phyloP scores from a whole-genome alignment of 495 filamentous ascomycete genomes.

The Lasiosphaeria hispida region DNA sequence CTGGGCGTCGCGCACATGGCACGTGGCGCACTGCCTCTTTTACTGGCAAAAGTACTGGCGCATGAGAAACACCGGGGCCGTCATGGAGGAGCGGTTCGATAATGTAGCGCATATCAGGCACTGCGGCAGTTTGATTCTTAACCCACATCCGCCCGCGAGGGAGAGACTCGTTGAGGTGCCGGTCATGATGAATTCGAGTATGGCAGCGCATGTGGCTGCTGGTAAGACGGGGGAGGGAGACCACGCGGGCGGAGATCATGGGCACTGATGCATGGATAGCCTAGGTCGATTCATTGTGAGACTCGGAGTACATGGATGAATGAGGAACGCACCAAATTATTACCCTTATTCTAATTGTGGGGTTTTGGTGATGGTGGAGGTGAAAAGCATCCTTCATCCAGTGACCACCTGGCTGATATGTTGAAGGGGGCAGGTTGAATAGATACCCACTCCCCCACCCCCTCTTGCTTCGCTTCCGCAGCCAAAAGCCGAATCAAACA shows the following conservation, averaged over 20 bases:
- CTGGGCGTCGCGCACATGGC: constrained; percentile 13
- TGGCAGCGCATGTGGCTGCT: neutral
- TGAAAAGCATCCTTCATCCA: too few species aligned
- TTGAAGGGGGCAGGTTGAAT: too few species aligned
- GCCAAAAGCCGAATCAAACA: too few species aligned
- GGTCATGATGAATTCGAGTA: constrained; percentile 16
- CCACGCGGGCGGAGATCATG: neutral
- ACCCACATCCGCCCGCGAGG: constrained; percentile 5
- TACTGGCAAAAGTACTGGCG: constrained; percentile 21
- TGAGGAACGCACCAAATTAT: too few species aligned
- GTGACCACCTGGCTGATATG: too few species aligned
- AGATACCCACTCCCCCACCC: too few species aligned
- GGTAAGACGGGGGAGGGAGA: neutral
- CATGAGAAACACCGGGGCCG: constrained; percentile 8
- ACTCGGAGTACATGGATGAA: too few species aligned
- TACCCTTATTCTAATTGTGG: too few species aligned
- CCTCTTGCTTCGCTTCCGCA: too few species aligned
- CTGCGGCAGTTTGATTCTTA: constrained; percentile 13
- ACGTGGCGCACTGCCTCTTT: constrained; percentile 17
- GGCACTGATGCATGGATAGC: too few species aligned
- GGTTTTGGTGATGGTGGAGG: too few species aligned
- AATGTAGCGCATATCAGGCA: constrained; percentile 11
- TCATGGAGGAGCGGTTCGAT: constrained; percentile 21
- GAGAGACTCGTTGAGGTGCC: constrained; percentile 12
- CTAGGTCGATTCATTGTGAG: too few species aligned